Conservation (phyloP, 352 stramenopile genomes). For the Peronospora tabacina region DNA sequence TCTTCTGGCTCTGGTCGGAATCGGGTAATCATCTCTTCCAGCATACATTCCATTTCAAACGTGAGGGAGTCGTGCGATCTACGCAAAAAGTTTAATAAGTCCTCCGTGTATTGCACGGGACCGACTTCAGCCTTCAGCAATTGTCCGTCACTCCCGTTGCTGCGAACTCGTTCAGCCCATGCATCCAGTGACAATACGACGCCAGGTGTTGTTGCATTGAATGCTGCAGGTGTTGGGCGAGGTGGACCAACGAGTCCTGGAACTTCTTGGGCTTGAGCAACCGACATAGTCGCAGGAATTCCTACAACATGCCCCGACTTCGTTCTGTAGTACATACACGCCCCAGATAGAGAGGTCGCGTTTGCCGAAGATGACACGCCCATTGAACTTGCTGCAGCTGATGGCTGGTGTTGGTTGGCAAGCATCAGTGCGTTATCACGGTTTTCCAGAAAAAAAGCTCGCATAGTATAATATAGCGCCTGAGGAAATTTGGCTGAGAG, state of each 20-base stretch:
- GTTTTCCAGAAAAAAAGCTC: slow-evolving; percentile 96
- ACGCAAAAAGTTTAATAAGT: slow-evolving; percentile 93
- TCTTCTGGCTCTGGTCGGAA: slow-evolving; percentile 96
- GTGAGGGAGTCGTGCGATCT: slow-evolving; percentile 83
- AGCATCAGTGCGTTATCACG: slow-evolving; percentile 81
- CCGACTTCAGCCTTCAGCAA: slow-evolving; percentile 61
- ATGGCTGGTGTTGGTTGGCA: slow-evolving; percentile 31
- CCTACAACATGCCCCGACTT: slow-evolving; percentile 75
- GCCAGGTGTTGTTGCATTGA: slow-evolving; percentile 50
- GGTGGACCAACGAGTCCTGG: slow-evolving; percentile 63
- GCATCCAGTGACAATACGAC: slow-evolving; percentile 60
- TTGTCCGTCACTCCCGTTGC: slow-evolving; percentile 24
- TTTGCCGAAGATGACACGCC: slow-evolving; percentile 22
- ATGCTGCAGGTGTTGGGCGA: slow-evolving; percentile 49
- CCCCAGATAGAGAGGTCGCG: slow-evolving; percentile 16
- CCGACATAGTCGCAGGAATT: slow-evolving; percentile 48
- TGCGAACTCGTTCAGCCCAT: slow-evolving; percentile 60
- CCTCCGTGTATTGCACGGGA: slow-evolving; percentile 85
- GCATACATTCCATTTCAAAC: slow-evolving; percentile 95
- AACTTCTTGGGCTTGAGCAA: slow-evolving; percentile 60
- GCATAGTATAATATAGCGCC: slow-evolving; percentile 96
- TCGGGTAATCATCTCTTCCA: slow-evolving; percentile 97
- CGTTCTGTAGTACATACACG: slow-evolving; percentile 64
- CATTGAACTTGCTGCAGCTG: slow-evolving; percentile 9
- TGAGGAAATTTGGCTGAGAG: slow-evolving; percentile 93